Evolutionary conservation across 176 grass and related monocot species (phyloP).

Genomic region (Panicum miliaceum): DNA sequence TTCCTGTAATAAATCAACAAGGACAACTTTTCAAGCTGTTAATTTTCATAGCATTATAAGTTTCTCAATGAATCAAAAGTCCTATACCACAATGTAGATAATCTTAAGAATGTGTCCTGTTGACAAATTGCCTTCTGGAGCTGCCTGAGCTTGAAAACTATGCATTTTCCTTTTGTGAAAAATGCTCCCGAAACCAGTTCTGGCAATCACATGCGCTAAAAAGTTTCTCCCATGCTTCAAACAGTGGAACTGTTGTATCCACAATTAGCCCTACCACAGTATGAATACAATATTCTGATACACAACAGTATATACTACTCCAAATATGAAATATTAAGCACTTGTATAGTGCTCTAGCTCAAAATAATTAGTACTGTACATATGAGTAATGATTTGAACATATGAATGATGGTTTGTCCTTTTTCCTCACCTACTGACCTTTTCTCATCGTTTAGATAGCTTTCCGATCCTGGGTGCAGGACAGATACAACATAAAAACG

Average conservation of each 20-base stretch:
- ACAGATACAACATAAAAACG: not conserved
- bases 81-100: constrained; percentile 28
- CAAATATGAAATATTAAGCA: not conserved
- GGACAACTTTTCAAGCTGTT: not conserved
- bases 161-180: constrained; percentile 16
- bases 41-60: not conserved
- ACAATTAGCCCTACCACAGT: too few relatives aligned
- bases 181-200: not conserved
- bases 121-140: constrained; percentile 23
- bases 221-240: too few relatives aligned
- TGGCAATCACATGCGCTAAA: not conserved
- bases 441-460: not conserved
- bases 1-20: too few relatives aligned
- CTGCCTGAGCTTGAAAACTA: constrained; percentile 38
- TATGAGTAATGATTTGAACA: not conserved
- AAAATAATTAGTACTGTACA: not conserved
- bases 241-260: too few relatives aligned
- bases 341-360: not conserved
- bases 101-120: not conserved
- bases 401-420: constrained; percentile 12
- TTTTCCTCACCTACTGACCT: not conserved
- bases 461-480: not conserved
- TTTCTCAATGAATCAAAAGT: not conserved
- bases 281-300: too few relatives aligned
- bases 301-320: too few relatives aligned